Evolutionary conservation across 2,329 filamentous ascomycete genomes (phyloP).

Genomic region (Mycocentrospora acerina): DNA sequence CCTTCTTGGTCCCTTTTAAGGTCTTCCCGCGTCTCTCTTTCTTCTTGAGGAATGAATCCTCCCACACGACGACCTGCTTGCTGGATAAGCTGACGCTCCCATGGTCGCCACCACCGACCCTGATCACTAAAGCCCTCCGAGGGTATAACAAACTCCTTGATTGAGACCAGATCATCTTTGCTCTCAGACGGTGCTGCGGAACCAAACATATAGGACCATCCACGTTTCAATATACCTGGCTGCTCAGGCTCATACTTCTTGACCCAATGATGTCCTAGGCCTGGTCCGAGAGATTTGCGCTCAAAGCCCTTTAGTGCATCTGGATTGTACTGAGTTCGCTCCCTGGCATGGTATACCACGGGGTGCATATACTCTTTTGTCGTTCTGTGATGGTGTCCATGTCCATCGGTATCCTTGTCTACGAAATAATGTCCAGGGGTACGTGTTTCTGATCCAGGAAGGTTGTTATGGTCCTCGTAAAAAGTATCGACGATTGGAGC

Average conservation of each 20-base stretch:
- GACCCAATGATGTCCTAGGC: constrained; percentile 2
- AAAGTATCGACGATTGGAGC: constrained; percentile 10
- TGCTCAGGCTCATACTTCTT: constrained; percentile 2
- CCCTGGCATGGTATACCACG: neutral
- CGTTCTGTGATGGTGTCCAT: neutral
- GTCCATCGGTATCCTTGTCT: neutral
- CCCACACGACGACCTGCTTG: neutral
- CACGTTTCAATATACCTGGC: constrained; percentile 3
- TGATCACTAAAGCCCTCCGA: neutral
- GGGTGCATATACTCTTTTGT: constrained; percentile 5
- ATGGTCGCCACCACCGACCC: neutral
- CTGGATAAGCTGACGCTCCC: constrained; percentile 1
- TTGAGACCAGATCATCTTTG: constrained; percentile 1
- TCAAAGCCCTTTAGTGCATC: constrained; percentile 2
- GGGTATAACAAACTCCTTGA: constrained; percentile 5
- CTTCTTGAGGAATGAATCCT: constrained; percentile 1
- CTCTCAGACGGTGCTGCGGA: constrained; percentile 1
- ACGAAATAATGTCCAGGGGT: constrained; percentile 5
- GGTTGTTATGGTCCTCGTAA: constrained; percentile 2
- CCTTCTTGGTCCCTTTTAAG: constrained; percentile 1
- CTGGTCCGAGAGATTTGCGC: neutral
- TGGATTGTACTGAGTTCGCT: constrained; percentile 1
- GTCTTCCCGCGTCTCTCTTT: neutral
- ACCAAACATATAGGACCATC: constrained; percentile 1
- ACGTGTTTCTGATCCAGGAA: constrained; percentile 5